Evolutionary conservation across 306 rosid genomes (phyloP).

Genomic region (Lotus japonicus): DNA sequence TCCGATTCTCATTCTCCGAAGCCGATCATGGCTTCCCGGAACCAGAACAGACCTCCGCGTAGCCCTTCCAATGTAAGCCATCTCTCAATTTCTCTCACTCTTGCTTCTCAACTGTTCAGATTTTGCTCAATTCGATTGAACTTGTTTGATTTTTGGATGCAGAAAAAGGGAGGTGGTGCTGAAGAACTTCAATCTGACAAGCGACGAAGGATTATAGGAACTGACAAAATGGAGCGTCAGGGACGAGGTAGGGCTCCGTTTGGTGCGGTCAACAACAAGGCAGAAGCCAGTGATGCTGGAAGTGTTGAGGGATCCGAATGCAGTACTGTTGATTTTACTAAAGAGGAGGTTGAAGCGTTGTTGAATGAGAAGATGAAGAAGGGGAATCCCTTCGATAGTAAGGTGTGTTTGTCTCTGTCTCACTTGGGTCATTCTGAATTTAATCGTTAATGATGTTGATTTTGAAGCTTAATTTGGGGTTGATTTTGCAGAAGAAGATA

Average conservation of each 20-base stretch:
- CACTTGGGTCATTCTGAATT: neutral
- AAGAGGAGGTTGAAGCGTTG: constrained; percentile 63
- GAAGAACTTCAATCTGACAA: constrained; percentile 61
- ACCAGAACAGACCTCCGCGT: constrained; percentile 82
- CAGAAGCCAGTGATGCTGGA: constrained; percentile 24
- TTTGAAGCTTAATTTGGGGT: neutral
- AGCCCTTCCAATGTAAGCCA: constrained; percentile 57
- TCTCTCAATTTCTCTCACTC: neutral
- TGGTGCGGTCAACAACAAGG: constrained; percentile 29
- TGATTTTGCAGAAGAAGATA: constrained; percentile 45
- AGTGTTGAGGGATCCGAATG: constrained; percentile 46
- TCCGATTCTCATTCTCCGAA: neutral
- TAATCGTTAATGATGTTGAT: neutral
- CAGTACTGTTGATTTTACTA: constrained; percentile 51
- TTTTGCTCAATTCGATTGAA: too few species aligned
- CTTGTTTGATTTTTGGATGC: neutral
- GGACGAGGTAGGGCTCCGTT: constrained; percentile 44
- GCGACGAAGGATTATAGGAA: constrained; percentile 57
- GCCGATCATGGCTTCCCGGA: constrained; percentile 62
- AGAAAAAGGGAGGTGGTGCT: constrained; percentile 48
- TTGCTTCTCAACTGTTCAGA: too few species aligned
- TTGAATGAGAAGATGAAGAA: constrained; percentile 57
- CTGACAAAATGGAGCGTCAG: constrained; percentile 36
- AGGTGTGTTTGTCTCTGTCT: constrained; percentile 27
- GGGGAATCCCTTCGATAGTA: constrained; percentile 51